Conservation (phyloP, 768 basidiomycete species). For the Boletus pseudo-olivaceus region DNA sequence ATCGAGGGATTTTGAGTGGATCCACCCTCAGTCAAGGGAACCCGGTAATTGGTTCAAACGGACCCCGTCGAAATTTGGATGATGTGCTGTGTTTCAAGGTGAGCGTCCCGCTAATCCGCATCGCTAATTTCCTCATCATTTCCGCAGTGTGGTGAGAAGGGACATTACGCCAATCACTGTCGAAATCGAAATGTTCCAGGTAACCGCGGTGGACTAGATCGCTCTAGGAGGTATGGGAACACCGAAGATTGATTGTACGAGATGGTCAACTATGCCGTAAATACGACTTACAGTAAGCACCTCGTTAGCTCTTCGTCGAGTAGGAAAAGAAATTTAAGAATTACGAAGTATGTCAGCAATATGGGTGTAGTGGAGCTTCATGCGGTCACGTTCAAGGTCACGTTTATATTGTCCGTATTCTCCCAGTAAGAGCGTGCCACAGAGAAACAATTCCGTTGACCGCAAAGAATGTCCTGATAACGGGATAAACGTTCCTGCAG, state of each 20-base stretch:
- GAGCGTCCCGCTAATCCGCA: slow-evolving; percentile 16
- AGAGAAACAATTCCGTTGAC: no score
- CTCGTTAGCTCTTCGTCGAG: no score
- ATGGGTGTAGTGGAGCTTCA: no score
- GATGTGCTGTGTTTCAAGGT: slow-evolving; percentile 89
- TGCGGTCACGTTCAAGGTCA: no score
- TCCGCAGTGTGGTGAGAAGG: slow-evolving; percentile 79
- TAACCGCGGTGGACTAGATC: slow-evolving; percentile 80
- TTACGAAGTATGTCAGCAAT: no score
- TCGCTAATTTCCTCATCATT: slow-evolving; percentile 3
- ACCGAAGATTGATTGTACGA: slow-evolving; percentile 24
- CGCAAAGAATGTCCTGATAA: no score
- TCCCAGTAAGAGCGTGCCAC: no score
- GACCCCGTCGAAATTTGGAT: slow-evolving; percentile 68
- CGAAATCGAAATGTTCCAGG: slow-evolving; percentile 88
- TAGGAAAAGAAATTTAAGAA: no score
- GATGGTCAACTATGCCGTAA: no score
- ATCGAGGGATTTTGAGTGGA: slow-evolving; percentile 45
- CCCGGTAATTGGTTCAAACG: slow-evolving; percentile 31
- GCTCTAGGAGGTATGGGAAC: slow-evolving; percentile 32
- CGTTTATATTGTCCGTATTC: no score
- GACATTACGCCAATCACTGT: slow-evolving; percentile 95
- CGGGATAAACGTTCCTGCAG: no score
- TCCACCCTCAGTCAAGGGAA: slow-evolving; percentile 21
- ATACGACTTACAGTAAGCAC: no score